Base-by-base conservation (phyloP, 179 eudicot species). In the Beta macrorhiza region DNA sequence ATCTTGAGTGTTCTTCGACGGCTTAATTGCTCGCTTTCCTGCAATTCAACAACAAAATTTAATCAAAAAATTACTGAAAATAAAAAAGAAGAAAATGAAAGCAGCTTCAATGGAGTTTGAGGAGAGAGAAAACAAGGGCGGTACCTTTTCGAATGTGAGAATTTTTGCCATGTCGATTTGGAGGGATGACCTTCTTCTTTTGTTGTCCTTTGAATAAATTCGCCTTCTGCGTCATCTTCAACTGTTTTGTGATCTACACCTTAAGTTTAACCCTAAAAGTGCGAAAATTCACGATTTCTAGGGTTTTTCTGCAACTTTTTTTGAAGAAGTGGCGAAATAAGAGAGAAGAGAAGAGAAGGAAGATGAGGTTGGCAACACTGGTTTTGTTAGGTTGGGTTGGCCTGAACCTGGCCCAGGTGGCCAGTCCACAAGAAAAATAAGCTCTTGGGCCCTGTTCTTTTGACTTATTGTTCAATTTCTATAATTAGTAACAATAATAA, bases 141-240 rank as follows among this genome's bases (percentile, higher is more conserved):
- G 51, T 76, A 91, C 97, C 98, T 89, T 94, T 94, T 58, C 95
- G 95, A 82, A 78, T 90, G 59, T 83, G 88, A 69, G 87, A 59
- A 61, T 74, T 20, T 82, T 92, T 94, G 10, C 95, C 98, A 88
- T 94, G 98, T 71, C 93, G 93, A 74, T 80, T 91, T 0, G 92
- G 88, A 53, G 98, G 90, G n/a, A 87, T 73, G 5, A 71, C 71
- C 83, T 94, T 94, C 88, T 87, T 90, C 87, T 90, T 94, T 45
- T 90, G 84, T 44, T 93, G 91, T 20, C 98, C 98, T 81, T 94
- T 94, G 91, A 94, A 92, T 77, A 88, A 17, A 47, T 74, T 88
- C 7, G 89, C 75, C 87, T 91, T 92, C 84, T 94, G 98, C 80
- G 98, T 91, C 98, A 93, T 93, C 85, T 81, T 58, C 74, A 15